These are phyloP conservation scores for Candida odintsovae DNA, from an alignment of 805 yeast genomes.

Conservation along the genomic window DNA sequence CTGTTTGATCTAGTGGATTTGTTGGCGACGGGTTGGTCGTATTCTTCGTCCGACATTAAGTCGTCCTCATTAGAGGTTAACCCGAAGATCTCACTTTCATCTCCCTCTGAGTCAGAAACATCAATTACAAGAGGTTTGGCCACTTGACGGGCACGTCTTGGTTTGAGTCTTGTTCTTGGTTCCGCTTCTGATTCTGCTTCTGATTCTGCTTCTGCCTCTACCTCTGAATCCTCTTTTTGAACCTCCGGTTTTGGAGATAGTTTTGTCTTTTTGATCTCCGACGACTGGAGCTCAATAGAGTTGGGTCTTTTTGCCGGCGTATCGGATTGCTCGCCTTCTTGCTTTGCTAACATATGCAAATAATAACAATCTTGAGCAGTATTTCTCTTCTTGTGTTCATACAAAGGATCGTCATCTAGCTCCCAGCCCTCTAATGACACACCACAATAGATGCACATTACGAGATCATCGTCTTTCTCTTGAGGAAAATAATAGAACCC, in stretches of 20 bases:
- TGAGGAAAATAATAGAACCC: conserved; percentile 61
- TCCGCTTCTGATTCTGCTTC: no score
- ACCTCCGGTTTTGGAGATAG: not conserved
- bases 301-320: conserved; percentile 1
- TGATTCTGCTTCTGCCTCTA: no score
- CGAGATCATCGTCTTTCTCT: conserved; percentile 44
- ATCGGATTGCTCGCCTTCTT: not conserved
- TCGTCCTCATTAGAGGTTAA: conserved; percentile 16
- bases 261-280: not conserved
- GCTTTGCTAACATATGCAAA: conserved; percentile 3
- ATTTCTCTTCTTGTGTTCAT: conserved; percentile 46
- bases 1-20: conserved; percentile 9
- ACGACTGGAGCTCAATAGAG: not conserved
- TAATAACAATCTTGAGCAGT: conserved; percentile 34
- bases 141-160: not conserved
- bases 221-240: not conserved
- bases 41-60: conserved; percentile 15
- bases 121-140: conserved; percentile 2
- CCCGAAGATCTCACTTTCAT: conserved; percentile 18
- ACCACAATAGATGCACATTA: conserved; percentile 61
- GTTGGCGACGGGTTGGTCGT: conserved; percentile 8
- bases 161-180: not conserved
- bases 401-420: conserved; percentile 52
- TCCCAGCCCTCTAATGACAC: conserved; percentile 70
- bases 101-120: conserved; percentile 1